Conservation (phyloP, 768 basidiomycete genomes). For the Cubamyces sp. region DNA sequence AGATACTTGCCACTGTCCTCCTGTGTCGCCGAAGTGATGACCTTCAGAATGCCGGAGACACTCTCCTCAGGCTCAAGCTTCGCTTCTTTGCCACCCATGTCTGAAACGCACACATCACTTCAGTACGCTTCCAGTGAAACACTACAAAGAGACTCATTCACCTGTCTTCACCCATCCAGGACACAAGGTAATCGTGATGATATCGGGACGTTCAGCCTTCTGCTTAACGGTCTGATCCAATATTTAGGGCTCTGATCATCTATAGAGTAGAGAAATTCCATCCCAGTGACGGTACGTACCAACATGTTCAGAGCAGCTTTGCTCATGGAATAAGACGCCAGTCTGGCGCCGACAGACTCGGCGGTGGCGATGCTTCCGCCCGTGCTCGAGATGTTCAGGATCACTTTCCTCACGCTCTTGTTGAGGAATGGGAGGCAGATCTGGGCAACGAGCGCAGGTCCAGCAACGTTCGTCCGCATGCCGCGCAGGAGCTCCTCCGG, state of each 20-base stretch:
- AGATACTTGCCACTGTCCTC: constrained; percentile 17
- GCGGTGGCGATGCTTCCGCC: not conserved
- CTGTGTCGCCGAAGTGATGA: not conserved
- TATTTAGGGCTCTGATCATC: too few relatives aligned
- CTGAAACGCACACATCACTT: not conserved
- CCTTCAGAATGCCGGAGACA: constrained; percentile 9
- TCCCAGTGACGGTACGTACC: constrained; percentile 22
- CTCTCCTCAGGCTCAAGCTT: constrained; percentile 12
- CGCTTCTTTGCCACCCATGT: constrained; percentile 13
- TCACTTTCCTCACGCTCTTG: constrained; percentile 28
- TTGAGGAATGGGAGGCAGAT: constrained; percentile 39
- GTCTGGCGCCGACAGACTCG: not conserved
- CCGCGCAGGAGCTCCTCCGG: constrained; percentile 29
- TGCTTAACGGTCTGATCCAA: constrained; percentile 17
- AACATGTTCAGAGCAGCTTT: constrained; percentile 31
- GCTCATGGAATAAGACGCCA: constrained; percentile 8
- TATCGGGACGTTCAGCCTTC: constrained; percentile 15
- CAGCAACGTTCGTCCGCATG: constrained; percentile 40
- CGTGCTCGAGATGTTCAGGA: constrained; percentile 8
- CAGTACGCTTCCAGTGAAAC: not conserved
- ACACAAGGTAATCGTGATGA: constrained; percentile 11
- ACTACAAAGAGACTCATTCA: constrained; percentile 22
- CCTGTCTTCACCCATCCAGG: constrained; percentile 25
- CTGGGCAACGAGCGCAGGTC: constrained; percentile 40
- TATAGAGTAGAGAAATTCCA: too few relatives aligned